Conservation (phyloP, 148 eudicot genomes). For the Nepenthes mirabilis region DNA sequence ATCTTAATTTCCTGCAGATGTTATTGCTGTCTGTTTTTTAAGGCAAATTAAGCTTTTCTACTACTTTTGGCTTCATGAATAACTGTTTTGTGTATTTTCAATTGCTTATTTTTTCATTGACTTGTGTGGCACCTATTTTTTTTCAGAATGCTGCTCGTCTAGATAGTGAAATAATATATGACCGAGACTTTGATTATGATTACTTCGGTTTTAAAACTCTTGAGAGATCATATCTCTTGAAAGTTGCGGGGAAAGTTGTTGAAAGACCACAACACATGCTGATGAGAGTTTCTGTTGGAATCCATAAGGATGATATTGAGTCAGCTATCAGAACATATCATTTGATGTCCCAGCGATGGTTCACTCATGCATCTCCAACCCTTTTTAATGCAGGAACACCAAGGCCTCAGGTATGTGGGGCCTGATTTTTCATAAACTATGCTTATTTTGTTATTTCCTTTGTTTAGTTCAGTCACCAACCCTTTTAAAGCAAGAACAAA, state of each 20-base stretch:
- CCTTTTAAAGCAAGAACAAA: too few species aligned
- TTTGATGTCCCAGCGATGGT: constrained; percentile 96
- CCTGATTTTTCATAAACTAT: background rate
- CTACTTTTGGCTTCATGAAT: background rate
- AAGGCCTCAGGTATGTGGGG: constrained; percentile 65
- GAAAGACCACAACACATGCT: constrained; percentile 97
- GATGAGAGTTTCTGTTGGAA: constrained; percentile 95
- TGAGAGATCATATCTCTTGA: constrained; percentile 87
- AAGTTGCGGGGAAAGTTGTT: constrained; percentile 67
- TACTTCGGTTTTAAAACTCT: constrained; percentile 96
- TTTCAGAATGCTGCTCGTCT: constrained; percentile 78
- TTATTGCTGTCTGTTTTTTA: too few species aligned
- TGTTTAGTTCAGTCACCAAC: too few species aligned
- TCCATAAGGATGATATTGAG: constrained; percentile 84
- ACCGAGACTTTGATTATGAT: constrained; percentile 96
- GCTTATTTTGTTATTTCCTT: too few species aligned
- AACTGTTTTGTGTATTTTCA: background rate
- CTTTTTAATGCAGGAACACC: constrained; percentile 95
- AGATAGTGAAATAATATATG: constrained; percentile 96
- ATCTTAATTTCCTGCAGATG: too few species aligned
- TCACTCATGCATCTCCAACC: constrained; percentile 99
- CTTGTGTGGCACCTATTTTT: background rate
- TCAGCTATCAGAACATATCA: constrained; percentile 78
- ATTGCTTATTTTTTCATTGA: background rate
- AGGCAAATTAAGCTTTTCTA: background rate